These are phyloP conservation scores for Zalerion maritima DNA, from an alignment of 495 filamentous ascomycete species.

Conservation along the genomic window DNA sequence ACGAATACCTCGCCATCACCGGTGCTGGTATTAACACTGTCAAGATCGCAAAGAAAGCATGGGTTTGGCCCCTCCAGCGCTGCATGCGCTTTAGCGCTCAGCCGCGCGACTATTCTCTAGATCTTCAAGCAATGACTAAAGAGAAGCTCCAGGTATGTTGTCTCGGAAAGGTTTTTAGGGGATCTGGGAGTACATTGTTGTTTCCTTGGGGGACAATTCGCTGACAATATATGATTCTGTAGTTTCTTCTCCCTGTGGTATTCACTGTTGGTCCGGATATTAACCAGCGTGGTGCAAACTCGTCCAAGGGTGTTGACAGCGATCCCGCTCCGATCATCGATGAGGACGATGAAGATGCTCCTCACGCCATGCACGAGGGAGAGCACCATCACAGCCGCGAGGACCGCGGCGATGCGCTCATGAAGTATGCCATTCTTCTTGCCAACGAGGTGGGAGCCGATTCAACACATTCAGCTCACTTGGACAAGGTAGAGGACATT, in stretches of 20 bases:
- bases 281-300: constrained; percentile 32
- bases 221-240: neutral
- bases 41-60: constrained; percentile 57
- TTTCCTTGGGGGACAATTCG: neutral
- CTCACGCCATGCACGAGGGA: constrained; percentile 5
- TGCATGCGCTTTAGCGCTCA: constrained; percentile 42
- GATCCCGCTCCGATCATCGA: constrained; percentile 2
- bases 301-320: constrained; percentile 3
- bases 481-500: constrained; percentile 67
- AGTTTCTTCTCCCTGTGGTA: constrained; percentile 62
- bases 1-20: constrained; percentile 68
- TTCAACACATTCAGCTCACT: constrained; percentile 25
- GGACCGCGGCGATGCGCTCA: constrained; percentile 39
- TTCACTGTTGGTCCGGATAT: constrained; percentile 72
- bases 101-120: constrained; percentile 63
- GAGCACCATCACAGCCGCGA: constrained; percentile 16
- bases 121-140: constrained; percentile 68
- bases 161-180: too few relatives aligned
- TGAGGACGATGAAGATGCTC: constrained; percentile 11
- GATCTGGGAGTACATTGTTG: neutral
- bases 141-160: constrained; percentile 80
- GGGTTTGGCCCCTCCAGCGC: constrained; percentile 52
- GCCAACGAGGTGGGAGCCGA: constrained; percentile 39
- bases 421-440: constrained; percentile 65
- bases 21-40: constrained; percentile 58